These are phyloP conservation scores for Podospora sp. DNA, from an alignment of 495 filamentous ascomycete genomes.

Conservation along the genomic window DNA sequence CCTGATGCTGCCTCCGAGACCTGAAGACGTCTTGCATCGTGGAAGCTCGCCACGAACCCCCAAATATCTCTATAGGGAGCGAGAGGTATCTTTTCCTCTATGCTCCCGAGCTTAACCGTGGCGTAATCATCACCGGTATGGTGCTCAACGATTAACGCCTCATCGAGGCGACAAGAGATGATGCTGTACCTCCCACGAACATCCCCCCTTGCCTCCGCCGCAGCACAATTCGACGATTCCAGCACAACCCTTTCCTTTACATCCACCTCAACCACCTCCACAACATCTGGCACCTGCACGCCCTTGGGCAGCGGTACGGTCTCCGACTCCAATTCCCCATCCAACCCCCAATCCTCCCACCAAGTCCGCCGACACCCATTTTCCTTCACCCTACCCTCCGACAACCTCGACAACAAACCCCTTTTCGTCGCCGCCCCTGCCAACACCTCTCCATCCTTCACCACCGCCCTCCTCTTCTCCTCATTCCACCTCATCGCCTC, in stretches of 20 bases:
- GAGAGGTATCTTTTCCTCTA: slow-evolving; percentile 35
- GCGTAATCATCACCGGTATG: slow-evolving; percentile 46
- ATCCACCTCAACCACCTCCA: slow-evolving; percentile 47
- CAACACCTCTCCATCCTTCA: slow-evolving; percentile 26
- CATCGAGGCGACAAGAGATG: slow-evolving; percentile 60
- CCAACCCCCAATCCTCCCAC: slow-evolving; percentile 36
- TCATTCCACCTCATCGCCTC: slow-evolving; percentile 59
- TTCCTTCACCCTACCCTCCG: background rate
- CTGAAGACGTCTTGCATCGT: slow-evolving; percentile 50
- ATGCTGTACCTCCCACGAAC: slow-evolving; percentile 69
- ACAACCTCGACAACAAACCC: slow-evolving; percentile 31
- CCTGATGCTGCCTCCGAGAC: slow-evolving; percentile 23
- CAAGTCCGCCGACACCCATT: slow-evolving; percentile 9
- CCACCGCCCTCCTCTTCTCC: slow-evolving; percentile 26
- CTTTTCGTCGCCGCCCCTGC: slow-evolving; percentile 31
- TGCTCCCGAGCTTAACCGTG: slow-evolving; percentile 27
- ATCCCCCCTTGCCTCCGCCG: slow-evolving; percentile 38
- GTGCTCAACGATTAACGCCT: slow-evolving; percentile 58
- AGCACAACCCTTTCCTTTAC: slow-evolving; percentile 53
- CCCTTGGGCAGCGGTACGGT: slow-evolving; percentile 40
- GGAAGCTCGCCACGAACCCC: slow-evolving; percentile 59
- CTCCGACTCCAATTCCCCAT: slow-evolving; percentile 29
- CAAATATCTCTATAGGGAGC: slow-evolving; percentile 51
- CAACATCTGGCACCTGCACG: slow-evolving; percentile 49
- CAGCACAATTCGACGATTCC: slow-evolving; percentile 55